Evolutionary conservation across 2,329 filamentous ascomycete species (phyloP).

Genomic region (Plectosphaerella plurivora): DNA sequence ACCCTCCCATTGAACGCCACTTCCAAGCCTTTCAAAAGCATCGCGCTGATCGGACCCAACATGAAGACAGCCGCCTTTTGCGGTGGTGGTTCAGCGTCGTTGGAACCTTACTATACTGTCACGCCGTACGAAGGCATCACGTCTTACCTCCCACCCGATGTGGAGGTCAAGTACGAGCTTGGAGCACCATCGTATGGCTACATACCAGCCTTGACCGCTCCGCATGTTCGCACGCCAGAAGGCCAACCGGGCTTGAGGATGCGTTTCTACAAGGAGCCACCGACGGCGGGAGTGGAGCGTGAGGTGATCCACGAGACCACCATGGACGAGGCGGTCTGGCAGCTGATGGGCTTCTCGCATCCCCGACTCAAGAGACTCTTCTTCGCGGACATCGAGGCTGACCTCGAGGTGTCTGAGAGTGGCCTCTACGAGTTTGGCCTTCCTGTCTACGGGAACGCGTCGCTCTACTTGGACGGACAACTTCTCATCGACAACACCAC

Average conservation of each 20-base stretch:
- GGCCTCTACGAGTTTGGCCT: conserved; percentile 57
- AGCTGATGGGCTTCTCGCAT: not conserved
- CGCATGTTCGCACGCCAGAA: conserved; percentile 15
- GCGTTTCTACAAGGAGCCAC: not conserved
- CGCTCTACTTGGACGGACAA: conserved; percentile 56
- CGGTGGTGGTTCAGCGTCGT: conserved; percentile 61
- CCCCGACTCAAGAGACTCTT: not conserved
- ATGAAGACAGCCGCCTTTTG: conserved; percentile 11
- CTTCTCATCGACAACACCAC: conserved; percentile 63
- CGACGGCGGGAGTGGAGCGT: not conserved
- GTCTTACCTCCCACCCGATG: conserved; percentile 16
- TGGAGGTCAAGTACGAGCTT: conserved; percentile 44
- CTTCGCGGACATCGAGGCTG: not conserved
- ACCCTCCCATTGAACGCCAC: conserved; percentile 52
- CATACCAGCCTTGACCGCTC: conserved; percentile 35
- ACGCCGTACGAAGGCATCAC: conserved; percentile 68
- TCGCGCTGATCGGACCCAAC: conserved; percentile 16
- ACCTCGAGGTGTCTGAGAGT: conserved; percentile 1
- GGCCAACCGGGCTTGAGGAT: not conserved
- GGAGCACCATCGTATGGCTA: conserved; percentile 62
- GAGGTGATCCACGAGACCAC: not conserved
- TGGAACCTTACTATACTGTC: conserved; percentile 60
- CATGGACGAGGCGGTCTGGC: not conserved
- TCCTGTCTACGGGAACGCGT: conserved; percentile 59
- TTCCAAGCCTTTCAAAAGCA: conserved; percentile 45